Base-by-base conservation (phyloP, 306 rosid genomes). In the Leucaena leucocephala region DNA sequence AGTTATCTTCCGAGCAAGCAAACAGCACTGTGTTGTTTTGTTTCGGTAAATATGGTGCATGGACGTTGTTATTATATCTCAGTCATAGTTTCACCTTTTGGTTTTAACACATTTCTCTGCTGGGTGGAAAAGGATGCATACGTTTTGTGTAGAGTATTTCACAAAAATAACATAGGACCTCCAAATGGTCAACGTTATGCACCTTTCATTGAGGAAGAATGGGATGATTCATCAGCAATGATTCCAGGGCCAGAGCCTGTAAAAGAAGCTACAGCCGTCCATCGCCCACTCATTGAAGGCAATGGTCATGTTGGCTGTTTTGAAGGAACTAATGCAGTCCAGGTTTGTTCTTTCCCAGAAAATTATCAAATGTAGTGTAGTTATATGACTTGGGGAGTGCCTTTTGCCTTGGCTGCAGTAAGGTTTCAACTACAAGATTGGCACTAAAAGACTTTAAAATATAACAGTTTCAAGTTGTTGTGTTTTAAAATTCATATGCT, bases 161-260 rank as follows among this genome's bases (percentile, higher is more conserved):
- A 93, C 90, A 96, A 93, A 87, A 96, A 92, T 87, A 96, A 96
- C 87, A 93, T 95, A 52, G 98, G 99, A 62, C 99, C 99, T 62
- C 99, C 99, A 0, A 95, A 91, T 82, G 98, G 99, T 81, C 98
- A 95, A 77, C 93, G 99, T 0, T 95, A 95, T 90, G 99, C 99
- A 0, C 98, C 99, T 81, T 96, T 96, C 81, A 44, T 96, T 64
- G 99, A 96, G 86, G 96, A 93, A 83, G 99, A 96, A 77, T 96
- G 99, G 99, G 98, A 96, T 44, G 96, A 93, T 55, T 80, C 81
- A 42, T 71, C 84, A 2, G 86, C 85, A 57, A 71, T 91, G 83
- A 75, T 95, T 82, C 96, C 93, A 8, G 92, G 99, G 82, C 85
- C 83, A 21, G 87, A 81, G 78, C 74, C 80, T 48, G 82, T 79